These are phyloP conservation scores for Cytidiella melzeri DNA, from an alignment of 768 basidiomycete species.

Conservation along the genomic window DNA sequence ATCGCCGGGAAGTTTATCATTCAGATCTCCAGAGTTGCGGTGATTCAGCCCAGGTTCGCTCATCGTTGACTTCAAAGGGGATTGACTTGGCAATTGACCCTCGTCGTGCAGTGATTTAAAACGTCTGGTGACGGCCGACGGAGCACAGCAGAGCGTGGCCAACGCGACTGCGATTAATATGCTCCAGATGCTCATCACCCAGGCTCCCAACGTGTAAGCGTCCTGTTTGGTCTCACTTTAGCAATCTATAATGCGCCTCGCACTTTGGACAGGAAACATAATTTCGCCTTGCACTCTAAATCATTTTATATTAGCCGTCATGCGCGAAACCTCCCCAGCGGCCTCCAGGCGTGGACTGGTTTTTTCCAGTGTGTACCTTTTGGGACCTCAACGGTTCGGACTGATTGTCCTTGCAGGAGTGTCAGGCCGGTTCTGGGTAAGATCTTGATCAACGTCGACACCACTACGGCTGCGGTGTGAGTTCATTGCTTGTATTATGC, in stretches of 20 bases:
- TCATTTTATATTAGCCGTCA: constrained; percentile 3
- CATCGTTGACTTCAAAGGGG: background rate
- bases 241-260: no score
- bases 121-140: background rate
- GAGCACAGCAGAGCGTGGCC: background rate
- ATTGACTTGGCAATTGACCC: background rate
- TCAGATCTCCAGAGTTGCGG: background rate
- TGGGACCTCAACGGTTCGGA: no score
- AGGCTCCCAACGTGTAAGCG: constrained; percentile 11
- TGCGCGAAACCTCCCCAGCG: background rate
- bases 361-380: constrained; percentile 11
- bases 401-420: no score
- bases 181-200: constrained; percentile 8
- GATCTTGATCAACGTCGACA: constrained; percentile 10
- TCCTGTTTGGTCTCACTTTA: no score
- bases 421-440: constrained; percentile 3
- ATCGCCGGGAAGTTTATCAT: constrained; percentile 3
- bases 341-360: constrained; percentile 1
- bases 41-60: constrained; percentile 4
- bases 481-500: no score
- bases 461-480: constrained; percentile 11
- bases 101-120: background rate
- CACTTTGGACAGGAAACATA: background rate
- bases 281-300: constrained; percentile 9
- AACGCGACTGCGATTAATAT: constrained; percentile 5